Evolutionary conservation across 306 rosid species (phyloP).

Genomic region (Gleditsia sinensis): DNA sequence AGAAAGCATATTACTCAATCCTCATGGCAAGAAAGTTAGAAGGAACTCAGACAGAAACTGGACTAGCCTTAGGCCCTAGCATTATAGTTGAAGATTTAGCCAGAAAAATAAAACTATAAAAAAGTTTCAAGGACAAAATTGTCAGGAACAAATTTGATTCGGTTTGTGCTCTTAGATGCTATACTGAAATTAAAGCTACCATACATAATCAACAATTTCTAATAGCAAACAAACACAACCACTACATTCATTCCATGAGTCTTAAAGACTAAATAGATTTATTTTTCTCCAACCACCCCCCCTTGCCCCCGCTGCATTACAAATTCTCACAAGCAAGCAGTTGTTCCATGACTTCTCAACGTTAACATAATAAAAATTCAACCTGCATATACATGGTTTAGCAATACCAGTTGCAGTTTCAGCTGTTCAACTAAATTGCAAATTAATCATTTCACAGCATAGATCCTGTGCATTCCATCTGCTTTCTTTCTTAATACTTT

Average conservation of each 20-base stretch:
- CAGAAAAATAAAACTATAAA: background rate
- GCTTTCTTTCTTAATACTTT: background rate
- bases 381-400: no score
- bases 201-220: background rate
- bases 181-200: background rate
- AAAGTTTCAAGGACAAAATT: constrained; percentile 1
- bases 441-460: no score
- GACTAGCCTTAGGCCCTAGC: background rate
- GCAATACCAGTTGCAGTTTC: no score
- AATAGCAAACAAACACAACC: background rate
- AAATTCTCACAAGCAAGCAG: no score
- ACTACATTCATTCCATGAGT: background rate
- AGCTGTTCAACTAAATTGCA: no score
- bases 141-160: background rate
- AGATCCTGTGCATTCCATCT: background rate
- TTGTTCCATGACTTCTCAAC: no score
- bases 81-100: background rate
- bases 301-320: no score
- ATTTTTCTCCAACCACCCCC: background rate
- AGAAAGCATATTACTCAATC: constrained; percentile 19
- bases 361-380: no score
- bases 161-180: background rate
- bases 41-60: constrained; percentile 1
- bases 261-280: background rate
- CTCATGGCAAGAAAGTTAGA: constrained; percentile 6